Conservation (phyloP, 139 green algal species). For the Chlamydomonas urium region DNA sequence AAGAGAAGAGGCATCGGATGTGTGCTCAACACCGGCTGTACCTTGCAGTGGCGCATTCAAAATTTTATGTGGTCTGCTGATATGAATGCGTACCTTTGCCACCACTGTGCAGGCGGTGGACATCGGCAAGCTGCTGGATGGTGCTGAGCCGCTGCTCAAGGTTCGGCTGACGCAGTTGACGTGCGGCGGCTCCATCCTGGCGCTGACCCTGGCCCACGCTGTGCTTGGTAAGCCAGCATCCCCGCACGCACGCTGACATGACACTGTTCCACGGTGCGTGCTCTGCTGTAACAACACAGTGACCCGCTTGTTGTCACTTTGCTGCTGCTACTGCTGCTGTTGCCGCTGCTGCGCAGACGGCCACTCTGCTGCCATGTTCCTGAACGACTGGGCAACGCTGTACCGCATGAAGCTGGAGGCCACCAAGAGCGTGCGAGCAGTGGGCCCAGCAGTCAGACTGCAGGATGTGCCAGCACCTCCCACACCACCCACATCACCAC, state of each 20-base stretch:
- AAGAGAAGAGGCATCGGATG: too few species aligned
- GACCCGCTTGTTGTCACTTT: too few species aligned
- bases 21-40: too few species aligned
- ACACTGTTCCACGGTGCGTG: too few species aligned
- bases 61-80: too few species aligned
- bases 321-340: too few species aligned
- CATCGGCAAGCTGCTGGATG: constrained; percentile 1
- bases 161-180: constrained; percentile 16
- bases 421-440: not conserved
- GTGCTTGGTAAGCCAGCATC: constrained; percentile 27
- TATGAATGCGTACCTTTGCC: too few species aligned
- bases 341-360: constrained; percentile 19
- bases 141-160: constrained; percentile 30
- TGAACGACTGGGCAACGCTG: constrained; percentile 4
- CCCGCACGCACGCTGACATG: too few species aligned
- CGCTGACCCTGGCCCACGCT: constrained; percentile 28
- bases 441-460: not conserved
- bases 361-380: constrained; percentile 17
- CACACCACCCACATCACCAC: too few species aligned
- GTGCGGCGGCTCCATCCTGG: constrained; percentile 35
- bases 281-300: too few species aligned
- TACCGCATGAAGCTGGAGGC: constrained; percentile 1
- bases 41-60: too few species aligned
- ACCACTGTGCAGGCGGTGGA: constrained; percentile 17
- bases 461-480: not conserved